These are phyloP conservation scores for Chrysoporthe cubensis DNA, from an alignment of 2,329 filamentous ascomycete species.

Conservation along the genomic window DNA sequence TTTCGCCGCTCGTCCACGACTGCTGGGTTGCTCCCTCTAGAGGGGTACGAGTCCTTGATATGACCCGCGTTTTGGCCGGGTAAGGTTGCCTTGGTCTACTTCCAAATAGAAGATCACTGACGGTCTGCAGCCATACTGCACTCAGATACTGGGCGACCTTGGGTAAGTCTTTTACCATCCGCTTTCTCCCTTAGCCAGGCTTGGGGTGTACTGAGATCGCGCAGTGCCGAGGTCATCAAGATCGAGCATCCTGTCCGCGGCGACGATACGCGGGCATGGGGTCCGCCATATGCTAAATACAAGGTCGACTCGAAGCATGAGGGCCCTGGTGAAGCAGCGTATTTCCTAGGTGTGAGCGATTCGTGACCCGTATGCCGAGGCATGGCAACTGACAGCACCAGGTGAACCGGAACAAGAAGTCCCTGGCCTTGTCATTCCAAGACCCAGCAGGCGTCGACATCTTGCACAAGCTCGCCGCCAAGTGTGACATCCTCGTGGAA, in stretches of 20 bases:
- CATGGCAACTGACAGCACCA: constrained; percentile 41
- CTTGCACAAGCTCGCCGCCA: constrained; percentile 79
- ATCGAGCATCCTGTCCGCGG: constrained; percentile 90
- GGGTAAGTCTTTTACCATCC: constrained; percentile 66
- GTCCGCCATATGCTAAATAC: constrained; percentile 88
- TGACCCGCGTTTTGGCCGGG: constrained; percentile 94
- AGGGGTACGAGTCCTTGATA: constrained; percentile 91
- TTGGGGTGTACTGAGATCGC: constrained; percentile 34
- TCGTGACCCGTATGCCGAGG: not conserved
- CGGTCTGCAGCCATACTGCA: constrained; percentile 82
- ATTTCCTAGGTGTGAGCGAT: constrained; percentile 78
- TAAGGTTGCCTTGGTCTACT: constrained; percentile 50
- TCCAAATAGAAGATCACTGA: not conserved
- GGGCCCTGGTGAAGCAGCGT: constrained; percentile 89
- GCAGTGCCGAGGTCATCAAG: constrained; percentile 93
- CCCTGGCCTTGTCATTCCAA: constrained; percentile 87
- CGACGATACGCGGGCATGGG: constrained; percentile 96
- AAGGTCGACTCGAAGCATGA: constrained; percentile 58
- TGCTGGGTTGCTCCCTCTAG: constrained; percentile 62
- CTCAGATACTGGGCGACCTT: constrained; percentile 93
- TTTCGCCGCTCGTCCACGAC: constrained; percentile 24
- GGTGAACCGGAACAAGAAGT: constrained; percentile 98
- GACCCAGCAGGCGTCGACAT: constrained; percentile 82
- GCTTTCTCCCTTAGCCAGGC: constrained; percentile 24
- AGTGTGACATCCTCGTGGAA: constrained; percentile 92